Evolutionary conservation across 192 early-diverging fungal species (phyloP), one percentile per base, ranked within the genome.

Genomic region (Entophlyctis helioformis): DNA sequence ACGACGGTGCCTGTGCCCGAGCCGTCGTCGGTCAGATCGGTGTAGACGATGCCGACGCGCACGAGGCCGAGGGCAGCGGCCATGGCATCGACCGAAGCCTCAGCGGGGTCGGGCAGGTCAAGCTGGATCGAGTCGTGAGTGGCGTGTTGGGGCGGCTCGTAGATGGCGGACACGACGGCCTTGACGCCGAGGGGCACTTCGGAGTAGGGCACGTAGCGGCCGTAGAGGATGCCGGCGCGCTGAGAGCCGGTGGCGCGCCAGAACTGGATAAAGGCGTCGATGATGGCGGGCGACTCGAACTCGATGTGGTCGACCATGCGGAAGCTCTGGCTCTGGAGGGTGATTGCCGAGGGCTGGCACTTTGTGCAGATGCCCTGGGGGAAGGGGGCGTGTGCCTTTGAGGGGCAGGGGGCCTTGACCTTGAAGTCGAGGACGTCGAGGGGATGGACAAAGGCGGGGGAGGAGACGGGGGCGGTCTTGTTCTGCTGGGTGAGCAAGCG

Each of bases 301-400:
- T 95, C 90, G 15, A 98, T 82, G 58, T 98, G 91, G 47, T 98
- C 95, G 1, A 96, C 89, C 77, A 91, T 78, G 37, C 95, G 84
- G 68, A 87, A 98, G 32, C 71, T 63, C 84, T 92, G 90, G 12
- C 71, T 68, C 53, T 89, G 85, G 35, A 98, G 56, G 1, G 91
- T 89, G 27, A 96, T 77, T 2, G 95, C 82, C 28, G 83, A 81
- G 7, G 95, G 95, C 61, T 98, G 95, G 54, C 95, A 98, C 64
- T 94, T 94, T 24, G 89, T 85, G 69, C 95, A 98, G 55, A 98
- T 96, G 24, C 89, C 87, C 39, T 72, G 82, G 0, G 95, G 95
- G 80, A 85, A 98, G 37, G 87, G 72, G 16, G 81, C 78, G 62
- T 98, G 95, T 0, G 76, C 76, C 13, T 73, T 67, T 10, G 60